Evolutionary conservation across 2,329 filamentous ascomycete species (phyloP), one percentile per base, ranked within the genome.

Genomic region (Epichloe typhina): DNA sequence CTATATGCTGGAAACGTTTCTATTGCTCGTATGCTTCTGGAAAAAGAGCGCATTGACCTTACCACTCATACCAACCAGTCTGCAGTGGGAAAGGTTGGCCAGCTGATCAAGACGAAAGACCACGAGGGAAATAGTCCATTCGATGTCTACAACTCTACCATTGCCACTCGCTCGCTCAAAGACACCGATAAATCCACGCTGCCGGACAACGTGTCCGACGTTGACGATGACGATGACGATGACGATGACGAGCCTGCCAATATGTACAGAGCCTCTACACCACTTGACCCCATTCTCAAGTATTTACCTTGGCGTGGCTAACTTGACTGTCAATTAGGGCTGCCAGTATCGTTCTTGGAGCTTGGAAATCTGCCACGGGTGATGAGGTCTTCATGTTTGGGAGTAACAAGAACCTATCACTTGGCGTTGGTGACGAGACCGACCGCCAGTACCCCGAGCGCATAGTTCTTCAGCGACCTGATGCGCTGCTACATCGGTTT

Each of bases 331-430:
- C 4, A 21, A 13, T 8, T 41, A 65, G 63, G 41, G 26, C 52
- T 36, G 17, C 50, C 35, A 61, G 56, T 33, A 35, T 44, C 9
- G 53, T 56, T 2, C 53, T 58, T 47, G 52, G 55, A 37, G 42
- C 49, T 21, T 55, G 54, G 6, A 53, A 53, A 21, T 56, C 59
- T 17, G 53, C 58, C 4, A 53, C 59, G 26, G 91, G 88, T 8
- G 88, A 95, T 60, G 93, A 98, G 62, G 71, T 96, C 1, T 97
- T 88, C 61, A 84, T 88, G 1, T 96, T 97, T 67, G 93, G 93
- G 47, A 97, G 90, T 67, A 98, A 96, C 68, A 94, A 93, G 62
- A 98, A 98, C 58, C 69, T 95, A 9, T 93, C 87, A 0, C 77
- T 98, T 21, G 93, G 93, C 1, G 84, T 97, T 53, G 90, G 90